phyloP scores from a whole-genome alignment of 2,329 filamentous ascomycete genomes.

The Penicillium capsulatum region DNA sequence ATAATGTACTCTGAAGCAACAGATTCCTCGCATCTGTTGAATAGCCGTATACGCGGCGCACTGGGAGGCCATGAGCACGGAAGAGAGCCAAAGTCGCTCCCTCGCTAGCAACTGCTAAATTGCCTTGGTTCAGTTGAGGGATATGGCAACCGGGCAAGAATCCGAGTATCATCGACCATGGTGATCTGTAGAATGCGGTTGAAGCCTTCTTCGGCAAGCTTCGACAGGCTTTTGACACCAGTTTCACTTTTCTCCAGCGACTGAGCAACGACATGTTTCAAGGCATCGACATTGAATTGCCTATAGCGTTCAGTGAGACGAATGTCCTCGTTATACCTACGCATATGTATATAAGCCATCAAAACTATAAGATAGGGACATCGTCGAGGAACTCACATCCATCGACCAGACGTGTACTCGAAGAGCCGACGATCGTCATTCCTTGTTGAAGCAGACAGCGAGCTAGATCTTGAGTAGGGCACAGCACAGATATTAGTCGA shows the following conservation, averaged over 20 bases:
- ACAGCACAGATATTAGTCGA: background rate
- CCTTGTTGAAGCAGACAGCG: background rate
- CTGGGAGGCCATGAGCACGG: constrained; percentile 30
- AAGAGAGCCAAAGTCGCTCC: constrained; percentile 38
- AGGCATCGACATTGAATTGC: constrained; percentile 7
- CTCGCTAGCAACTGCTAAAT: constrained; percentile 36
- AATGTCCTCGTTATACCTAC: constrained; percentile 13
- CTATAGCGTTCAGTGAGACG: constrained; percentile 10
- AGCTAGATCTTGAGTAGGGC: background rate
- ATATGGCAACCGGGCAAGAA: constrained; percentile 36
- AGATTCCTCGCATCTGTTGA: constrained; percentile 31
- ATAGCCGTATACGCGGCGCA: constrained; percentile 37
- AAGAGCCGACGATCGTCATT: constrained; percentile 1
- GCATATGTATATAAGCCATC: background rate
- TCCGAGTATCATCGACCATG: constrained; percentile 28
- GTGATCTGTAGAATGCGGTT: constrained; percentile 34
- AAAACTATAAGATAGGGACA: background rate
- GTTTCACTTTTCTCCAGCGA: constrained; percentile 6
- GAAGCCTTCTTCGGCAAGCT: constrained; percentile 38
- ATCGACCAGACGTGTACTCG: constrained; percentile 7
- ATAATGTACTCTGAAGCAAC: constrained; percentile 41
- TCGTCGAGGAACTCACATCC: constrained; percentile 6
- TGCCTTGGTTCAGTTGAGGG: constrained; percentile 27
- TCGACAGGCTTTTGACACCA: constrained; percentile 16
- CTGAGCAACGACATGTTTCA: constrained; percentile 4